These are phyloP conservation scores for Rhododendron williamsianum DNA, from an alignment of 148 eudicot genomes.

Conservation along the genomic window DNA sequence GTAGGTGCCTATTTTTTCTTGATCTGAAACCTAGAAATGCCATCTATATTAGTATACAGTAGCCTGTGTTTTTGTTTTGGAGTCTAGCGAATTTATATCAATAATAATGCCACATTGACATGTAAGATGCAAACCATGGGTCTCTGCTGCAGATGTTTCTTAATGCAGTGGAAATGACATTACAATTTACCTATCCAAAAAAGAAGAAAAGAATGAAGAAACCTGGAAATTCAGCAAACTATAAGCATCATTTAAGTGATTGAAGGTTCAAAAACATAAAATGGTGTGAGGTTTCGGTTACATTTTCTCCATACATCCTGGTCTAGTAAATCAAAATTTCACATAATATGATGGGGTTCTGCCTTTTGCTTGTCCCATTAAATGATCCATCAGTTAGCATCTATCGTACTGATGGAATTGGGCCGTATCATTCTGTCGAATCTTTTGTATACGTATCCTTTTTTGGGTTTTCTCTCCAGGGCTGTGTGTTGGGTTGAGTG, in stretches of 20 bases:
- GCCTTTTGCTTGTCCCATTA: not conserved
- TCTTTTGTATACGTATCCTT: not conserved
- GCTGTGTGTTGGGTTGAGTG: not conserved
- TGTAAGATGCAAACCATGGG: not conserved
- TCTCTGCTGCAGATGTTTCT: not conserved
- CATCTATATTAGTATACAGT: not conserved
- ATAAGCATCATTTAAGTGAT: not conserved
- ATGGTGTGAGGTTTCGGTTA: not conserved
- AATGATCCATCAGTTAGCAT: not conserved
- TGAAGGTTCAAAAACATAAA: not conserved
- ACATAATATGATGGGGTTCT: not conserved
- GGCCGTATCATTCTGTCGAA: not conserved
- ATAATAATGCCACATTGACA: not conserved
- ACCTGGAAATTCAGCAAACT: not conserved
- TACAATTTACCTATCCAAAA: not conserved
- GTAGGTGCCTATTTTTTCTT: not conserved
- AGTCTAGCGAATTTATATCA: not conserved
- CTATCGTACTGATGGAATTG: not conserved
- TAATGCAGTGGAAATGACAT: not conserved
- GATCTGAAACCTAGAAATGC: conserved; percentile 2
- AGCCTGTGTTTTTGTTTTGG: not conserved
- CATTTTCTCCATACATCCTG: not conserved
- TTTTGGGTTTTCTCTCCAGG: not conserved
- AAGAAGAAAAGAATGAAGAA: not conserved
- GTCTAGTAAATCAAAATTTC: not conserved